A percentile compares a stretch with the other conserved stretches of the same genome.
Conservation (phyloP, 805 yeast genomes). For the Cyberlindnera mrakii region DNA sequence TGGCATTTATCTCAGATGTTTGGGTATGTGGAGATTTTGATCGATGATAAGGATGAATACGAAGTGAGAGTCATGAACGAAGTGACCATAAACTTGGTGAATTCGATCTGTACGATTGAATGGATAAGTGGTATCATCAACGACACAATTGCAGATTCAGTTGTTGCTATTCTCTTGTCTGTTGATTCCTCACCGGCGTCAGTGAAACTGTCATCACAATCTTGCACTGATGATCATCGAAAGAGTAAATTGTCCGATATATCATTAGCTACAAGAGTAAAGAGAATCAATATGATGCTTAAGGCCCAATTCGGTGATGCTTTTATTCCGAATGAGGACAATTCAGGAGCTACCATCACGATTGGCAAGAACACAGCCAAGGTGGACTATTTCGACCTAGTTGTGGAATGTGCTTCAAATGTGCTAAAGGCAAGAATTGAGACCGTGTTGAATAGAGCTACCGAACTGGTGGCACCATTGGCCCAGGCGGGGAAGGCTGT, state of each 20-base stretch:
- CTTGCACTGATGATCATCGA: constrained; percentile 32
- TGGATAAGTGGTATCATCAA: constrained; percentile 89
- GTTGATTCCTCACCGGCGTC: constrained; percentile 95
- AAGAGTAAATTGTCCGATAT: constrained; percentile 27
- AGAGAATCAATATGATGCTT: constrained; percentile 56
- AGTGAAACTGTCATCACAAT: constrained; percentile 71
- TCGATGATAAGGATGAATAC: constrained; percentile 46
- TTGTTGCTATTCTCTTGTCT: constrained; percentile 82
- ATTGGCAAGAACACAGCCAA: constrained; percentile 74
- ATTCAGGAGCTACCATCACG: constrained; percentile 49
- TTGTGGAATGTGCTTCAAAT: constrained; percentile 66
- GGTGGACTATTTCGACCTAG: constrained; percentile 57
- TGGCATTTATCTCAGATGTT: constrained; percentile 97
- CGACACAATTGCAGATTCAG: constrained; percentile 92
- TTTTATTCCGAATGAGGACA: constrained; percentile 36
- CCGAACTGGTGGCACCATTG: constrained; percentile 79
- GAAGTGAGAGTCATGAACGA: constrained; percentile 59
- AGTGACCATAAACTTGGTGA: constrained; percentile 43
- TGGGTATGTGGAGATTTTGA: constrained; percentile 65
- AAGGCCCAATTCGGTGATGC: constrained; percentile 87
- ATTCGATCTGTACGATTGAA: constrained; percentile 58
- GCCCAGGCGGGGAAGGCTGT: constrained; percentile 32
- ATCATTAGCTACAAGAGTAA: constrained; percentile 34
- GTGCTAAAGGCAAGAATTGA: constrained; percentile 79
- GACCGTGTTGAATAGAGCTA: constrained; percentile 71